phyloP scores from a whole-genome alignment of 164 flowering plant genomes.

The Magnolia kwangsiensis region DNA sequence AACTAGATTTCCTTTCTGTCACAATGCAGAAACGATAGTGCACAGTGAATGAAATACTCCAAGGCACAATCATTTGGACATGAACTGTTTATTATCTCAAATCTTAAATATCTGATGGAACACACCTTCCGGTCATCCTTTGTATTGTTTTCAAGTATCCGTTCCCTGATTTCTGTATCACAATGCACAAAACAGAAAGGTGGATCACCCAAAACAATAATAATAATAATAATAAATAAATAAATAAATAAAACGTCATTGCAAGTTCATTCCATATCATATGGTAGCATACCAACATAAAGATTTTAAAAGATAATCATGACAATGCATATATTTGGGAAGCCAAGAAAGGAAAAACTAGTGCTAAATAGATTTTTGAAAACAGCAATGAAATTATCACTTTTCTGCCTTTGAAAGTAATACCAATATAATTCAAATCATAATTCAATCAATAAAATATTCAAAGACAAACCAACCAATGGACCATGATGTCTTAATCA shows the following conservation, averaged over 20 bases:
- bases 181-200: background rate
- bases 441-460: too few species aligned
- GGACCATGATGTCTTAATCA: background rate
- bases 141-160: constrained; percentile 41
- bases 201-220: background rate
- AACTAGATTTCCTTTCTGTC: constrained; percentile 54
- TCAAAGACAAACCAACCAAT: background rate
- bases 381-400: too few species aligned
- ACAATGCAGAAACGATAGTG: background rate
- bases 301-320: too few species aligned
- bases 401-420: too few species aligned
- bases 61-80: background rate
- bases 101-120: constrained; percentile 1
- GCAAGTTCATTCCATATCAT: background rate
- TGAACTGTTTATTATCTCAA: constrained; percentile 8
- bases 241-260: background rate
- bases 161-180: constrained; percentile 50
- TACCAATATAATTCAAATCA: too few species aligned
- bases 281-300: background rate
- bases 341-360: too few species aligned
- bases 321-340: too few species aligned
- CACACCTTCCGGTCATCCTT: constrained; percentile 58
- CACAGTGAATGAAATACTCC: background rate
- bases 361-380: too few species aligned
- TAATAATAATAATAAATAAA: too few species aligned